Evolutionary conservation across 1,284 basidiomycete genomes (phyloP).

Genomic region (Lentinula novae-zelandiae): DNA sequence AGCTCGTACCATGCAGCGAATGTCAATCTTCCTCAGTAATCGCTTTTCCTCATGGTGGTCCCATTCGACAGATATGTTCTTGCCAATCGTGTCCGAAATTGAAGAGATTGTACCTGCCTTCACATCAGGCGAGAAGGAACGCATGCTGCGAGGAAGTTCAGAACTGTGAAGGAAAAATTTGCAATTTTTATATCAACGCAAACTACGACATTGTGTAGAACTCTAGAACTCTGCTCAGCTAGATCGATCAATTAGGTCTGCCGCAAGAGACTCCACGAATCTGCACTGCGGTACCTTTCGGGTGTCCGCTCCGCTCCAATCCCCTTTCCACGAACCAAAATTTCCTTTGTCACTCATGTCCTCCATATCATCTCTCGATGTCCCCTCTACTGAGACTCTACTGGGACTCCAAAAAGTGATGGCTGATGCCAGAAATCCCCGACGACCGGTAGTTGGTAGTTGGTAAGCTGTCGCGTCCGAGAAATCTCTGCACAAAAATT

Average conservation of each 20-base stretch:
- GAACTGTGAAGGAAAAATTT: not conserved
- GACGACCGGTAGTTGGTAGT: constrained; percentile 17
- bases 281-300: not conserved
- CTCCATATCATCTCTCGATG: not conserved
- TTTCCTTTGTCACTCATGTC: constrained; percentile 1
- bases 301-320: not conserved
- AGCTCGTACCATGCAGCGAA: constrained; percentile 16
- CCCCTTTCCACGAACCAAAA: not conserved
- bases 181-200: not conserved
- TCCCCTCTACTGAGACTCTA: not conserved
- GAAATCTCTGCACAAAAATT: not conserved
- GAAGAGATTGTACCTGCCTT: not conserved
- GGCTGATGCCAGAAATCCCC: constrained; percentile 9
- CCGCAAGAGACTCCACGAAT: not conserved
- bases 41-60: constrained; percentile 12
- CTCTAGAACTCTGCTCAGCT: not conserved
- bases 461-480: not conserved
- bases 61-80: constrained; percentile 8
- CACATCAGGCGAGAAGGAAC: not conserved
- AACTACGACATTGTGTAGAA: not conserved
- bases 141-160: not conserved
- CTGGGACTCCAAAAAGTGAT: constrained; percentile 16
- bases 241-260: not conserved
- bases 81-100: not conserved
- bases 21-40: constrained; percentile 17